Percentiles rank a stretch among this genome's conserved stretches.
Conservation (phyloP, 345 rosid genomes). For the Eucalyptus pumila region DNA sequence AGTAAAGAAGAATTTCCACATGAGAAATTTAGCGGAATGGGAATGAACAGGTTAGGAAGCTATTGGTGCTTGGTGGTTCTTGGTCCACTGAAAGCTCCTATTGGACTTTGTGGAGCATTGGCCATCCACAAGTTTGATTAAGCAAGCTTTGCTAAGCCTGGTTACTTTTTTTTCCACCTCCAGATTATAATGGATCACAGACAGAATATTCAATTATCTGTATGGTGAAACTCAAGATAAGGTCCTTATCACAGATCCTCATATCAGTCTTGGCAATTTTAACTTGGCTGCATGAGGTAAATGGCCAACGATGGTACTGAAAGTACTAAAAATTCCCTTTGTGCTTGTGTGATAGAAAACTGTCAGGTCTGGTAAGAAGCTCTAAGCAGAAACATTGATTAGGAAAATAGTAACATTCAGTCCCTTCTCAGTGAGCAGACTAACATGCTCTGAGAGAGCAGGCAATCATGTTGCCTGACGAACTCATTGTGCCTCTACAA, state of each 20-base stretch:
- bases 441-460: background rate
- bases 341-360: background rate
- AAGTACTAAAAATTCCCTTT: background rate
- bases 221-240: background rate
- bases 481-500: background rate
- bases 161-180: background rate
- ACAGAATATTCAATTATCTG: background rate
- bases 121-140: background rate
- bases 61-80: background rate
- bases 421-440: background rate
- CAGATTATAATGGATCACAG: background rate
- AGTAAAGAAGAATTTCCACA: background rate
- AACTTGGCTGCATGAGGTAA: background rate
- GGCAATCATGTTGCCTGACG: background rate
- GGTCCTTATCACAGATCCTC: background rate
- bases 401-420: background rate
- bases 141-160: background rate
- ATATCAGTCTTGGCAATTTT: background rate
- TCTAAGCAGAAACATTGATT: background rate
- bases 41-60: background rate
- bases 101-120: background rate
- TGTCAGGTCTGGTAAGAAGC: background rate
- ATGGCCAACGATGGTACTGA: accelerated
- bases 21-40: background rate
- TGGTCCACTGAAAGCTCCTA: background rate